Evolutionary conservation across 768 basidiomycete genomes (phyloP), one percentile per base, ranked within the genome.

Genomic region (Terana coerulea): DNA sequence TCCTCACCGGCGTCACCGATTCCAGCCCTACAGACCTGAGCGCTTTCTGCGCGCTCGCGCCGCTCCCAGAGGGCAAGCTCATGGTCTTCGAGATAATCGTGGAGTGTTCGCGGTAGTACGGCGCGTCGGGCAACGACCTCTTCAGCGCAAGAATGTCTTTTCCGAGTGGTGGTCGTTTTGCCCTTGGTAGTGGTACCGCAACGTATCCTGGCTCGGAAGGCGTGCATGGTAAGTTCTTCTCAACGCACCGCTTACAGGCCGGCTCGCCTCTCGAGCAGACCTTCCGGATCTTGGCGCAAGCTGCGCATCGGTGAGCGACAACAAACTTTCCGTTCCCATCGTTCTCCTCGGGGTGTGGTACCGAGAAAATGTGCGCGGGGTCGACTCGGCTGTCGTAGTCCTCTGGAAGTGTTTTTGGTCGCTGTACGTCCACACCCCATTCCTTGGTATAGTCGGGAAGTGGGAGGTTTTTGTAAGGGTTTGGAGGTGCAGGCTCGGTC

Each of bases 311-410:
- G n/a, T 49, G 11, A 1, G 37, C 29, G 21, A 49, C 47, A 11
- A 54, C 33, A 33, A 25, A 54, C 22, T 48, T 47, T 4, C 34
- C 39, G 12, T 30, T 8, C 26, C n/a, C 33, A 14, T 19, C 31
- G 5, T 35, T 48, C 14, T 49, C 47, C 11, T 31, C 31, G 29
- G 31, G 28, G 10, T 24, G n/a, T 3, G 52, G 44, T 19, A 54
- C 17, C 14, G 52, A 46, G 28, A 54, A 48, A 7, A 54, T 54
- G 17, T 54, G 52, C 2, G 47, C 52, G 11, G 46, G 40, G 42
- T 54, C 47, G 22, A 54, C 37, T 19, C 39, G 47, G 3, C 14
- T 19, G 9, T 54, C 52, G 52, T 34, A 54, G n/a, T 15, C 10
- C 1, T 30, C 42, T 5, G 52, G 52, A 14, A 54, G 37, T 10